Evolutionary conservation across 768 basidiomycete genomes (phyloP).

Genomic region (Boletus edulis): DNA sequence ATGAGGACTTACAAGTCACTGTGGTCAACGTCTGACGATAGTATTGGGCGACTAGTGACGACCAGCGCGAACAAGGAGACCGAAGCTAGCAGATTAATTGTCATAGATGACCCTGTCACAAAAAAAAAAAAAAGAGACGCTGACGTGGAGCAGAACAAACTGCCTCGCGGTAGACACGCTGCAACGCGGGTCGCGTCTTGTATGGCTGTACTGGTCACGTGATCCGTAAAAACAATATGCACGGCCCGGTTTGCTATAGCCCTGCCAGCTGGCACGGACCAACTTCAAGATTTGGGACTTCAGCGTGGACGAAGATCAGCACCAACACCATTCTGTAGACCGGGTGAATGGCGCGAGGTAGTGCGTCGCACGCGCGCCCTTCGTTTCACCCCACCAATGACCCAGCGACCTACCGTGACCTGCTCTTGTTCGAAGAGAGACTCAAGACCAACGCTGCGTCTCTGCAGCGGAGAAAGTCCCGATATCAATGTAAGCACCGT

Average conservation of each 20-base stretch:
- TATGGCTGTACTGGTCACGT: constrained; percentile 21
- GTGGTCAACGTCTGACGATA: constrained; percentile 20
- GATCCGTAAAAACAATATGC: constrained; percentile 5
- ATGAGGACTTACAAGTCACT: constrained; percentile 29
- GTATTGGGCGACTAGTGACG: constrained; percentile 41
- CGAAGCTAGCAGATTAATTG: constrained; percentile 37
- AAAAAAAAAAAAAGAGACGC: constrained; percentile 1
- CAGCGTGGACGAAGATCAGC: background rate
- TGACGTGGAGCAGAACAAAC: constrained; percentile 18
- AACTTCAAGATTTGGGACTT: background rate
- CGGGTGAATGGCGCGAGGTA: constrained; percentile 26
- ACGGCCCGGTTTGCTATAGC: background rate
- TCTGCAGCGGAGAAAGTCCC: constrained; percentile 72
- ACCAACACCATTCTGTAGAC: background rate
- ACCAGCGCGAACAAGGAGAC: constrained; percentile 43
- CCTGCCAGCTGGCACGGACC: background rate
- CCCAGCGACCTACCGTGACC: constrained; percentile 77
- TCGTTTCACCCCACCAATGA: constrained; percentile 68
- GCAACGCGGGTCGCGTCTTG: constrained; percentile 21
- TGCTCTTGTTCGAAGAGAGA: constrained; percentile 94
- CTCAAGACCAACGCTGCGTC: constrained; percentile 89
- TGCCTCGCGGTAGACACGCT: constrained; percentile 25
- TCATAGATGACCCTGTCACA: constrained; percentile 28
- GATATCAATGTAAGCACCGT: constrained; percentile 70
- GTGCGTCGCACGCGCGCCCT: constrained; percentile 23